Conservation (phyloP, 1,139 yeast species). For the Candida mesenterica region DNA sequence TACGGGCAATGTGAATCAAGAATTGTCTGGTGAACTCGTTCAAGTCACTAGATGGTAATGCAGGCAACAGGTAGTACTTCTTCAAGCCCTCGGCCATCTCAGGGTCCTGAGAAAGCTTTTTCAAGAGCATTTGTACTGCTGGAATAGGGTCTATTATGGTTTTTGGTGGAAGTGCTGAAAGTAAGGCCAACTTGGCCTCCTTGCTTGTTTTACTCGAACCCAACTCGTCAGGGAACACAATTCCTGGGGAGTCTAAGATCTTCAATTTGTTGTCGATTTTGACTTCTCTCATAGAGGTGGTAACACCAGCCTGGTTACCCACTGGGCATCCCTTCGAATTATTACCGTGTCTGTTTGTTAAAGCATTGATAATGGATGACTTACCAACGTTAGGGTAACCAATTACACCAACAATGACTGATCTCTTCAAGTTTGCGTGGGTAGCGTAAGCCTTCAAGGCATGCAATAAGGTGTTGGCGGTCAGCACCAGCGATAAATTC, state of each 20-base stretch:
- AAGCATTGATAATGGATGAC: slow-evolving; percentile 88
- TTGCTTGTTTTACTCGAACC: slow-evolving; percentile 57
- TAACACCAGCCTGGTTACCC: slow-evolving; percentile 97
- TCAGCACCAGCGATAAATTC: slow-evolving; percentile 67
- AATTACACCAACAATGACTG: slow-evolving; percentile 93
- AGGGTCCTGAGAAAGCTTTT: slow-evolving; percentile 65
- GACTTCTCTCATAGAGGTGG: slow-evolving; percentile 87
- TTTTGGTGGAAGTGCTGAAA: slow-evolving; percentile 90
- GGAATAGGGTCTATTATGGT: slow-evolving; percentile 81
- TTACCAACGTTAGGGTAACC: slow-evolving; percentile 95
- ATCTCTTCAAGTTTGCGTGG: slow-evolving; percentile 80
- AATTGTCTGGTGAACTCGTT: slow-evolving; percentile 77
- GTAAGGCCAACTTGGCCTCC: slow-evolving; percentile 82
- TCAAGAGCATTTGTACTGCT: slow-evolving; percentile 74
- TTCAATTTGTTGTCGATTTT: slow-evolving; percentile 88
- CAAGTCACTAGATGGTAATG: slow-evolving; percentile 66
- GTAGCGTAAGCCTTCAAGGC: slow-evolving; percentile 84
- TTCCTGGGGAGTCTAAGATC: slow-evolving; percentile 94
- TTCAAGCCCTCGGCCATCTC: slow-evolving; percentile 78
- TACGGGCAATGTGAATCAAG: slow-evolving; percentile 88
- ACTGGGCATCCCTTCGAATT: slow-evolving; percentile 82
- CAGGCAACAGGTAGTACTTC: slow-evolving; percentile 72
- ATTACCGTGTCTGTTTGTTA: slow-evolving; percentile 78
- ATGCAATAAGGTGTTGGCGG: slow-evolving; percentile 73
- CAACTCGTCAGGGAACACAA: slow-evolving; percentile 82